Conservation (phyloP, 2,329 filamentous ascomycete genomes). For the Botrytis fragariae region DNA sequence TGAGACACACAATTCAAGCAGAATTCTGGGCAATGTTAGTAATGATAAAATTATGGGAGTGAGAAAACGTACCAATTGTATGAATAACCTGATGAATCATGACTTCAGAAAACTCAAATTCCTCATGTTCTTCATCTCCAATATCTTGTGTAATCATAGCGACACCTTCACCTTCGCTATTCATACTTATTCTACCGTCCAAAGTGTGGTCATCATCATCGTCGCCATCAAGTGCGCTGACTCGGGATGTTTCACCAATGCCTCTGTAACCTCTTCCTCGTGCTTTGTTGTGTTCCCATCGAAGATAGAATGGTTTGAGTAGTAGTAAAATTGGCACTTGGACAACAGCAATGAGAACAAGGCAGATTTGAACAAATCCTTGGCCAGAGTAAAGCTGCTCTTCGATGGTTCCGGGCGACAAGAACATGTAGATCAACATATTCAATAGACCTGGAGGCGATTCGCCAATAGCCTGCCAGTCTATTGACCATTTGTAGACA, state of each 20-base stretch:
- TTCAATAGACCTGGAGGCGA: constrained; percentile 87
- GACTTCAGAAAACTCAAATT: constrained; percentile 94
- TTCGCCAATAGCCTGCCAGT: constrained; percentile 67
- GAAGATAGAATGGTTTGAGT: constrained; percentile 92
- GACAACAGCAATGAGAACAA: constrained; percentile 76
- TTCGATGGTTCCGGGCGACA: constrained; percentile 74
- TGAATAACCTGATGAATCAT: constrained; percentile 99
- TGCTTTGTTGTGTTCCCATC: constrained; percentile 88
- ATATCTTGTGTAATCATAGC: constrained; percentile 89
- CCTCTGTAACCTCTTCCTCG: constrained; percentile 87
- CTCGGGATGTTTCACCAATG: constrained; percentile 81
- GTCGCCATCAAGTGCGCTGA: constrained; percentile 88
- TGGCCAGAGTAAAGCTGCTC: constrained; percentile 78
- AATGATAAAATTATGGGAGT: background rate
- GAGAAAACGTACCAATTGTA: constrained; percentile 76
- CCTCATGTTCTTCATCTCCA: constrained; percentile 83
- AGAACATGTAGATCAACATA: constrained; percentile 99
- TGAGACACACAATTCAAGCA: constrained; percentile 99
- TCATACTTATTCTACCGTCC: constrained; percentile 65
- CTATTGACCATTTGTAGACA: constrained; percentile 92
- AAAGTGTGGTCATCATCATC: constrained; percentile 70
- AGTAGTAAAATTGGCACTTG: constrained; percentile 92
- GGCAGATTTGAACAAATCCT: constrained; percentile 67
- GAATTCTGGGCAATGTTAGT: constrained; percentile 66
- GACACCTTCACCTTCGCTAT: constrained; percentile 75